A percentile compares a stretch with the other conserved stretches of the same genome.
These are phyloP conservation scores for Leccinum sublutescens DNA, from an alignment of 768 basidiomycete species.

Conservation along the genomic window DNA sequence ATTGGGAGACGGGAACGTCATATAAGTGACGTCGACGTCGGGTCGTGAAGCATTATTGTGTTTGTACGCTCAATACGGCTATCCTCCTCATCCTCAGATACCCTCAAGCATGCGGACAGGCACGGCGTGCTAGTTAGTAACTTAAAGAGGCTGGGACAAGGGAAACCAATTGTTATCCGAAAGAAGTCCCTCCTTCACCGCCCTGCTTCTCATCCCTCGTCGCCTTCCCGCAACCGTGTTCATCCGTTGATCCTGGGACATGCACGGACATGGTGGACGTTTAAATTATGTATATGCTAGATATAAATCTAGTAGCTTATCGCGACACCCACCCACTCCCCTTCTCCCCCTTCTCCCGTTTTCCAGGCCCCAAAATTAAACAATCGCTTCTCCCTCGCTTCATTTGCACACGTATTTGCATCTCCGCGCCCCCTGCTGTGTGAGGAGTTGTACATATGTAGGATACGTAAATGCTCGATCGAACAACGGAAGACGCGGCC, in stretches of 20 bases:
- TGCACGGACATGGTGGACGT: background rate
- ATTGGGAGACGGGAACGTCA: slow-evolving; percentile 1
- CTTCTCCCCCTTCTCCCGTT: background rate
- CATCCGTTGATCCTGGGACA: slow-evolving; percentile 7
- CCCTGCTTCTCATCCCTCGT: background rate
- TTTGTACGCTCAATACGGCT: background rate
- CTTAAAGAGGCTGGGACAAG: background rate
- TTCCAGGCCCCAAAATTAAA: background rate
- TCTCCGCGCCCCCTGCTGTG: background rate
- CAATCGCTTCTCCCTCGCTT: background rate
- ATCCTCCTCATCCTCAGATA: slow-evolving; percentile 1
- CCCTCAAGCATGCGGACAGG: background rate
- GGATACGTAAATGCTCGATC: too few relatives aligned
- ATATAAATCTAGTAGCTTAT: slow-evolving; percentile 19
- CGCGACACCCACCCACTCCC: background rate
- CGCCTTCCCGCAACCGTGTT: background rate
- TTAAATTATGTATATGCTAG: slow-evolving; percentile 9
- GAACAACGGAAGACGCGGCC: too few relatives aligned
- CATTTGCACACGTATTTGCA: background rate
- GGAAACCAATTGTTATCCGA: background rate
- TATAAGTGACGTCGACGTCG: background rate
- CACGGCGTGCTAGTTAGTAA: background rate
- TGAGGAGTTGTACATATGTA: too few relatives aligned
- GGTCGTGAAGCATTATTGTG: background rate
- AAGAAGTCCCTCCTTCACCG: background rate